These are phyloP conservation scores for Talaromyces amestolkiae DNA, from an alignment of 2,329 filamentous ascomycete genomes.

Conservation along the genomic window DNA sequence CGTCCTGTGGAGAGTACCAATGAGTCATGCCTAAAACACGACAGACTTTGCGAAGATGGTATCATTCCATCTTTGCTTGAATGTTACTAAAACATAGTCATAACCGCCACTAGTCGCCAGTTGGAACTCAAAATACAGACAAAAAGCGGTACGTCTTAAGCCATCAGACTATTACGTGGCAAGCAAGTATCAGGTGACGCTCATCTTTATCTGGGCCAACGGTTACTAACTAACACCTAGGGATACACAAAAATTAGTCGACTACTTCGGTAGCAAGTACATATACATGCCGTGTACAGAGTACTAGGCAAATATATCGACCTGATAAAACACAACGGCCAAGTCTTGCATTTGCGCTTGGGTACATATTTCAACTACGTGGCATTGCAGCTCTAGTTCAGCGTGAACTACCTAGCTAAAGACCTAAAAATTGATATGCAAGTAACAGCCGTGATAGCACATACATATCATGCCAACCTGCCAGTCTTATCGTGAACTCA, in stretches of 20 bases:
- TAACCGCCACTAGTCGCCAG: neutral
- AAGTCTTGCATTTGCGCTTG: neutral
- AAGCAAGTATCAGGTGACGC: neutral
- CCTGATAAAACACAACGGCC: neutral
- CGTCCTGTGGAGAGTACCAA: neutral
- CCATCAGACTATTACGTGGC: constrained; percentile 3
- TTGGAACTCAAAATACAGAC: neutral
- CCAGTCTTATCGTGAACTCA: neutral
- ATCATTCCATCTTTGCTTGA: constrained; percentile 1
- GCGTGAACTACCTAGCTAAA: neutral
- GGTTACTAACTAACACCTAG: neutral
- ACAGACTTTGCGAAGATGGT: neutral
- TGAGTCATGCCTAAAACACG: neutral
- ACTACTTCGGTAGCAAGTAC: neutral
- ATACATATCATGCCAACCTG: neutral
- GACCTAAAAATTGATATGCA: neutral
- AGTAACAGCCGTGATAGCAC: neutral
- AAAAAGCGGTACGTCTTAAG: neutral
- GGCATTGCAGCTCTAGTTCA: neutral
- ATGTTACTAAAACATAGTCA: neutral
- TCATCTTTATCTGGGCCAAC: neutral
- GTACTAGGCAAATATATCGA: neutral
- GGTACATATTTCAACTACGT: constrained; percentile 3
- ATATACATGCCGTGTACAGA: neutral
- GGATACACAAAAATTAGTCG: neutral